Evolutionary conservation across 495 filamentous ascomycete genomes (phyloP).

Genomic region (Apodospora peruviana): DNA sequence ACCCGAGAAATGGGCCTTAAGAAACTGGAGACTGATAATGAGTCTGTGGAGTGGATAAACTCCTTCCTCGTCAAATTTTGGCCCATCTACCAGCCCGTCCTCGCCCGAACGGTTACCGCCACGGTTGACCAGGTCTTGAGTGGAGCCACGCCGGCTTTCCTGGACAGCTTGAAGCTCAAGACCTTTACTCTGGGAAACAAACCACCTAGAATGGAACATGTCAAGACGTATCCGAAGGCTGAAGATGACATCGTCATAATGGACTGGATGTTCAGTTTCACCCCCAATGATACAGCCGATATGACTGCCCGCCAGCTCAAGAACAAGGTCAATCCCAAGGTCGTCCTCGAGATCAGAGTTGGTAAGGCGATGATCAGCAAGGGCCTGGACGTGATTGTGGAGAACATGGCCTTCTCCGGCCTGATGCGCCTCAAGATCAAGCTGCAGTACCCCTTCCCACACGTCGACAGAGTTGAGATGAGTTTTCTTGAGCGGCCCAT

Average conservation of each 20-base stretch:
- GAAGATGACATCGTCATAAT: slow-evolving; percentile 94
- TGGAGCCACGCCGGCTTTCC: slow-evolving; percentile 80
- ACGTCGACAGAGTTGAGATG: slow-evolving; percentile 87
- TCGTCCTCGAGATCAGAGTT: slow-evolving; percentile 86
- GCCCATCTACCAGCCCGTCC: slow-evolving; percentile 94
- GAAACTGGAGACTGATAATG: slow-evolving; percentile 83
- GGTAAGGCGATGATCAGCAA: slow-evolving; percentile 95
- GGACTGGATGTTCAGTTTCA: slow-evolving; percentile 99
- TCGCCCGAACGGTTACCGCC: slow-evolving; percentile 85
- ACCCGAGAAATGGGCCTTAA: slow-evolving; percentile 87
- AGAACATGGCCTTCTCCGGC: slow-evolving; percentile 92
- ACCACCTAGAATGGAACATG: slow-evolving; percentile 91
- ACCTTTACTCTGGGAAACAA: slow-evolving; percentile 90
- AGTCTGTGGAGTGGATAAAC: slow-evolving; percentile 98
- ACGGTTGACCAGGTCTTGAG: slow-evolving; percentile 95
- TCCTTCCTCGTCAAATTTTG: slow-evolving; percentile 98
- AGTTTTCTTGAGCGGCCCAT: slow-evolving; percentile 69
- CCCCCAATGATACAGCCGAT: slow-evolving; percentile 86
- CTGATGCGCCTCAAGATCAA: slow-evolving; percentile 97
- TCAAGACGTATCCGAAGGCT: slow-evolving; percentile 95
- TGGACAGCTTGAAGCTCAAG: slow-evolving; percentile 89
- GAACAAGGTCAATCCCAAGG: slow-evolving; percentile 94
- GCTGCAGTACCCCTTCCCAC: slow-evolving; percentile 91
- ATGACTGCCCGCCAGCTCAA: slow-evolving; percentile 85
- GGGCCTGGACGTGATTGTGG: slow-evolving; percentile 94